A percentile compares a stretch with the other conserved stretches of the same genome.
Evolutionary conservation across 805 yeast genomes (phyloP).

Genomic region (Yamadazyma endophytica): DNA sequence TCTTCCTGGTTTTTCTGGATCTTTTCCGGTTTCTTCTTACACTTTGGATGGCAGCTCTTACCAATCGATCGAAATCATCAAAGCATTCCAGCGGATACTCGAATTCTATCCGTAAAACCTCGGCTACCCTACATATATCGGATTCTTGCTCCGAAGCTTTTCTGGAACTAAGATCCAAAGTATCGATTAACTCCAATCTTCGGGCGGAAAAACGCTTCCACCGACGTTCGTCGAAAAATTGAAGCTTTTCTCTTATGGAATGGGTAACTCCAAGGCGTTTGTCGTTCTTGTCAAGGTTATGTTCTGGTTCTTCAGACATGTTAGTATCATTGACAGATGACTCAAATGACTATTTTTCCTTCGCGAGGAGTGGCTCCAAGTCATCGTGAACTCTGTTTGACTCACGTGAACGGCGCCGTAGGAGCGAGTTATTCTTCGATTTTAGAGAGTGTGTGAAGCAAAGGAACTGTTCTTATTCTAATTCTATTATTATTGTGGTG

Average conservation of each 20-base stretch:
- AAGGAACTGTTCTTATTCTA: too few species aligned
- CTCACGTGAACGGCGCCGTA: too few species aligned
- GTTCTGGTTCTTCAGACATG: conserved; percentile 4
- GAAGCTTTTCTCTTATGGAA: conserved; percentile 55
- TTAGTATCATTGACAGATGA: too few species aligned
- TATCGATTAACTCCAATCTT: conserved; percentile 82
- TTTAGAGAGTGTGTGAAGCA: too few species aligned
- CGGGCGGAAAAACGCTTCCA: conserved; percentile 94
- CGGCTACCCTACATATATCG: conserved; percentile 75
- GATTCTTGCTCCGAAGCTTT: conserved; percentile 94
- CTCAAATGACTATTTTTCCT: neutral
- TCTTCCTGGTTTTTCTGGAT: conserved; percentile 30
- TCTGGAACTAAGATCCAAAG: conserved; percentile 54
- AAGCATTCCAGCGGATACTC: conserved; percentile 56
- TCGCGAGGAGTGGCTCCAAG: too few species aligned
- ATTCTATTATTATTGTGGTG: too few species aligned
- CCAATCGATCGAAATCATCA: conserved; percentile 81
- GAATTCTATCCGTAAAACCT: conserved; percentile 72
- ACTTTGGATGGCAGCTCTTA: conserved; percentile 89
- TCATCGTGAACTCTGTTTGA: too few species aligned
- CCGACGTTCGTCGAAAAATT: conserved; percentile 72
- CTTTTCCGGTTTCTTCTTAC: conserved; percentile 85
- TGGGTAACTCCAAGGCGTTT: conserved; percentile 52
- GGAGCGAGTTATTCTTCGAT: too few species aligned
- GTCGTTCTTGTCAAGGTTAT: conserved; percentile 5